Evolutionary conservation across 441 rosid species (phyloP).

Genomic region (Erodium trifolium): DNA sequence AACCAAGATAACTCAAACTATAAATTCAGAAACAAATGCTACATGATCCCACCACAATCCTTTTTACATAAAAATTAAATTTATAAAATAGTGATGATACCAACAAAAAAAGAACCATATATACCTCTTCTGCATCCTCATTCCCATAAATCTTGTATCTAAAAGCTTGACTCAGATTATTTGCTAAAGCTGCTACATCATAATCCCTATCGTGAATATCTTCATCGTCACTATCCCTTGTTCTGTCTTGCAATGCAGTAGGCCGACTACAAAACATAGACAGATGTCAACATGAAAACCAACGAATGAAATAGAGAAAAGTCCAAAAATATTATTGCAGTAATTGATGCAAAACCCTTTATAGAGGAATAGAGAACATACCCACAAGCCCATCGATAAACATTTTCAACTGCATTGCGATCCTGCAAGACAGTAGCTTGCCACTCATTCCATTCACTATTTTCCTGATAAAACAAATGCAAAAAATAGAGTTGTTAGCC

Average conservation of each 20-base stretch:
- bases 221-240: conserved; percentile 87
- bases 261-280: conserved; percentile 61
- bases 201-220: conserved; percentile 84
- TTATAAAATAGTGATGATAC: not conserved
- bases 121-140: conserved; percentile 75
- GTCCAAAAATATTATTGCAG: not conserved
- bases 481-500: not conserved
- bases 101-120: not conserved
- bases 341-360: no score
- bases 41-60: not conserved
- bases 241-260: conserved; percentile 81
- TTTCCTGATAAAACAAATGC: conserved; percentile 41
- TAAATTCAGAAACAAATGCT: not conserved
- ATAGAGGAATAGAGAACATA: conserved; percentile 20
- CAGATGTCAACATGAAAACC: not conserved
- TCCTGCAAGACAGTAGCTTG: conserved; percentile 59
- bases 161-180: conserved; percentile 83
- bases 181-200: conserved; percentile 92
- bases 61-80: not conserved
- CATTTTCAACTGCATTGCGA: conserved; percentile 87
- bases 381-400: conserved; percentile 95
- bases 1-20: not conserved
- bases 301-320: no score
- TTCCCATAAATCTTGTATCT: conserved; percentile 78
- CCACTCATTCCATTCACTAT: conserved; percentile 84